These are phyloP conservation scores for Tricholoma terreum DNA, from an alignment of 768 basidiomycete genomes.

Conservation along the genomic window DNA sequence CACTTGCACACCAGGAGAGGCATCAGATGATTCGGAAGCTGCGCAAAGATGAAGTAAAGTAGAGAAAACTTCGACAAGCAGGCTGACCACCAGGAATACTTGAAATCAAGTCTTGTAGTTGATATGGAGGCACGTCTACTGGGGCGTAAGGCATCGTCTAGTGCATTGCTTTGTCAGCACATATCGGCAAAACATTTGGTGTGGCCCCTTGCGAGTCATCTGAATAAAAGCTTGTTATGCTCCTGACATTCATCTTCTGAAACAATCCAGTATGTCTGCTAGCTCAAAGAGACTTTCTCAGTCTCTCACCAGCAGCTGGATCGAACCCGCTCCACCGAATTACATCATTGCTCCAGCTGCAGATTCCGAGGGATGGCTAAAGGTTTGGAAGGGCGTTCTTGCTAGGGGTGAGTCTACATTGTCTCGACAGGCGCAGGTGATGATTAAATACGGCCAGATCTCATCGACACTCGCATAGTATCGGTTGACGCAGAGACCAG, in stretches of 20 bases:
- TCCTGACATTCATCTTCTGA: conserved; percentile 5
- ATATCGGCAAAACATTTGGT: not conserved
- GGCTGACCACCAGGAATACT: conserved; percentile 26
- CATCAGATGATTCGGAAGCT: conserved; percentile 12
- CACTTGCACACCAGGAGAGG: conserved; percentile 23
- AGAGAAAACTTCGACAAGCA: conserved; percentile 1
- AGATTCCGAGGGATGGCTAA: conserved; percentile 48
- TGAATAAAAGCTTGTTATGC: conserved; percentile 5
- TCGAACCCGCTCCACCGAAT: conserved; percentile 19
- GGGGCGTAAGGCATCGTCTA: conserved; percentile 44
- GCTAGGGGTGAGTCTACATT: conserved; percentile 49
- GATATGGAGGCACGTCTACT: conserved; percentile 60
- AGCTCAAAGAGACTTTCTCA: conserved; percentile 35
- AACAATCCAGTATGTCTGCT: conserved; percentile 26
- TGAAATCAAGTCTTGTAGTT: conserved; percentile 47
- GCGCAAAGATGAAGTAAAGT: not conserved
- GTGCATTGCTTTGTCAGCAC: conserved; percentile 13
- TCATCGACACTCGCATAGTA: conserved; percentile 68
- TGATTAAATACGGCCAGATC: conserved; percentile 38
- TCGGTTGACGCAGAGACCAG: conserved; percentile 65
- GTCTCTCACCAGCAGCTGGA: conserved; percentile 35
- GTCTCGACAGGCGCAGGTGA: not conserved
- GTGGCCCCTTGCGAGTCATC: not conserved
- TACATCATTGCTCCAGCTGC: conserved; percentile 25
- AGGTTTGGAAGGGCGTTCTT: conserved; percentile 51